Percentiles rank a stretch among this genome's conserved stretches.
phyloP scores from a whole-genome alignment of 495 filamentous ascomycete species.

The Hypoxylon crocopeplum region DNA sequence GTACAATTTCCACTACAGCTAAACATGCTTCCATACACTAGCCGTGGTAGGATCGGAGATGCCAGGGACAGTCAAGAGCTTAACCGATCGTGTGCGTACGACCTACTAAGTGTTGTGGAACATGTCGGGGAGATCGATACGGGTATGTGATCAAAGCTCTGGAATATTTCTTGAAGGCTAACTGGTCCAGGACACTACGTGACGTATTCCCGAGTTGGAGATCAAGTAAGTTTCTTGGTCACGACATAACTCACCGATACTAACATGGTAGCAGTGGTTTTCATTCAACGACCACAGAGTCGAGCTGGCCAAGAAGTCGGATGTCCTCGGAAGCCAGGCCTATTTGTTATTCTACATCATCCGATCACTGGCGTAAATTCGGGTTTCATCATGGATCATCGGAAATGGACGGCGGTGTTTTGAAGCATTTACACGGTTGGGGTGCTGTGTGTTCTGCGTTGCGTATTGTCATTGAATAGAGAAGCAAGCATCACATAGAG shows the following conservation, averaged over 20 bases:
- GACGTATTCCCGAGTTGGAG: constrained; percentile 79
- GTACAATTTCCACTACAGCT: constrained; percentile 85
- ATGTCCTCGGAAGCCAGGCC: constrained; percentile 81
- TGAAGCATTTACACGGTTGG: constrained; percentile 40
- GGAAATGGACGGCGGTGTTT: constrained; percentile 9
- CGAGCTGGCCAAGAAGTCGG: constrained; percentile 74
- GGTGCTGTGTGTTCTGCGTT: constrained; percentile 14
- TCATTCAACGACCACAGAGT: constrained; percentile 92
- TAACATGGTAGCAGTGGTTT: constrained; percentile 69
- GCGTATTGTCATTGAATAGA: constrained; percentile 35
- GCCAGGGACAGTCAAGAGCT: constrained; percentile 54
- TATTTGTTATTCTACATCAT: constrained; percentile 90
- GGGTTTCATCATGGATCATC: constrained; percentile 6
- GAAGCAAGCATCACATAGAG: constrained; percentile 19
- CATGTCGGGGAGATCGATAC: constrained; percentile 88
- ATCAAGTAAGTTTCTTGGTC: constrained; percentile 68
- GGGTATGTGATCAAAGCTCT: constrained; percentile 30
- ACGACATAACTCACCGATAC: not conserved
- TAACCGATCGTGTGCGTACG: constrained; percentile 70
- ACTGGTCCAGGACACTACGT: constrained; percentile 72
- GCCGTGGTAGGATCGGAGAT: constrained; percentile 55
- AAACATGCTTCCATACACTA: constrained; percentile 88
- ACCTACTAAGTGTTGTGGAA: constrained; percentile 83
- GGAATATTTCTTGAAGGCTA: constrained; percentile 33
- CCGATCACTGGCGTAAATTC: constrained; percentile 59